Percentiles rank a stretch among this genome's conserved stretches.
Conservation (phyloP, 2,329 filamentous ascomycete species). For the Alternaria arborescens region DNA sequence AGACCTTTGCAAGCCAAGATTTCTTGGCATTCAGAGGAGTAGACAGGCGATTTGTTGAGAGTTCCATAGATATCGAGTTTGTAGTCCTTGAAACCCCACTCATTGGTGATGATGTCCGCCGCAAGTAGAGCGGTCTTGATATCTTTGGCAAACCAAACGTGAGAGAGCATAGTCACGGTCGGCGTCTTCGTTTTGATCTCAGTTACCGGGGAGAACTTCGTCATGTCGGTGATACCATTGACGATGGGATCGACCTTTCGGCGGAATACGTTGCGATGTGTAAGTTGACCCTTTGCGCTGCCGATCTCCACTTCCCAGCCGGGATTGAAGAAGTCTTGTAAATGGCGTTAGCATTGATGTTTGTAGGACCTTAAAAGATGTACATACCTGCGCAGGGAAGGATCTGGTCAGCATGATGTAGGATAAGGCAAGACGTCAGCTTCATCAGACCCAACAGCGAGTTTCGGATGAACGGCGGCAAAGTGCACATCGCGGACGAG, state of each 20-base stretch:
- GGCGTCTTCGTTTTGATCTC: slow-evolving; percentile 66
- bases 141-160: slow-evolving; percentile 68
- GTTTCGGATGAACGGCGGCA: slow-evolving; percentile 53
- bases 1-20: slow-evolving; percentile 66
- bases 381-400: slow-evolving; percentile 47
- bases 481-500: slow-evolving; percentile 52
- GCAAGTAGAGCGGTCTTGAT: slow-evolving; percentile 71
- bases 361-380: background rate
- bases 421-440: slow-evolving; percentile 52
- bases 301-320: slow-evolving; percentile 71
- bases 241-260: slow-evolving; percentile 71
- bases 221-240: slow-evolving; percentile 72
- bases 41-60: slow-evolving; percentile 69
- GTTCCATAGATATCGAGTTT: slow-evolving; percentile 70
- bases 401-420: slow-evolving; percentile 65
- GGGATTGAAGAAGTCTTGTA: slow-evolving; percentile 68
- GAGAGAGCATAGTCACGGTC: slow-evolving; percentile 72
- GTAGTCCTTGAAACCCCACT: slow-evolving; percentile 72
- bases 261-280: slow-evolving; percentile 65
- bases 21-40: slow-evolving; percentile 67
- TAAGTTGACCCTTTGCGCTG: slow-evolving; percentile 64
- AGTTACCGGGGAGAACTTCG: slow-evolving; percentile 67
- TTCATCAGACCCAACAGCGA: slow-evolving; percentile 52
- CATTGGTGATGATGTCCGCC: slow-evolving; percentile 71
- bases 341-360: slow-evolving; percentile 34